These are phyloP conservation scores for Pyricularia pennisetigena DNA, from an alignment of 2,329 filamentous ascomycete genomes.

Conservation along the genomic window DNA sequence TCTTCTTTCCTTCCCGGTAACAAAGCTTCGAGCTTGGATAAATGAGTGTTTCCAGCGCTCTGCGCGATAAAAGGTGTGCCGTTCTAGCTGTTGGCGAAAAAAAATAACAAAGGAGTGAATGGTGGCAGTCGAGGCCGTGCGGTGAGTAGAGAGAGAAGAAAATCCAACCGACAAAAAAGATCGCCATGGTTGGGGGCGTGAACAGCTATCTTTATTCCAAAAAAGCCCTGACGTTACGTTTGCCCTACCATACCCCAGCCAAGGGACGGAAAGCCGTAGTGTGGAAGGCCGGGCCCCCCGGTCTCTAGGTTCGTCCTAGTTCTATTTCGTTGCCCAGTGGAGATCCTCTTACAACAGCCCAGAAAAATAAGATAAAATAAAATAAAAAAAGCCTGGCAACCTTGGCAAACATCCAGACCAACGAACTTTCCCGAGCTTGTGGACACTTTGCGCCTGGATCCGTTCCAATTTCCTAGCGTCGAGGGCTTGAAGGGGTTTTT, in stretches of 20 bases:
- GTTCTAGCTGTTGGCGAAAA: background rate
- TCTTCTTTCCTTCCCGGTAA: background rate
- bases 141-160: background rate
- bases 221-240: background rate
- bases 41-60: slow-evolving; percentile 2
- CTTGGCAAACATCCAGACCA: background rate
- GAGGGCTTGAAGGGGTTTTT: no score
- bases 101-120: slow-evolving; percentile 4
- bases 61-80: background rate
- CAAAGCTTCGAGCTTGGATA: slow-evolving; percentile 4
- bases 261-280: background rate
- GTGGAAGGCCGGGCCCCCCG: background rate
- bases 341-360: background rate
- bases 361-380: no score
- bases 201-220: background rate
- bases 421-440: background rate
- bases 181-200: background rate
- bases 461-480: background rate
- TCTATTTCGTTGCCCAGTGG: background rate
- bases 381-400: background rate
- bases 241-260: background rate
- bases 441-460: background rate
- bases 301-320: background rate
- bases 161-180: background rate
- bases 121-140: slow-evolving; percentile 1